Evolutionary conservation across 192 early-diverging fungal species (phyloP), one percentile per base, ranked within the genome.

Genomic region (Coemansia sp.): DNA sequence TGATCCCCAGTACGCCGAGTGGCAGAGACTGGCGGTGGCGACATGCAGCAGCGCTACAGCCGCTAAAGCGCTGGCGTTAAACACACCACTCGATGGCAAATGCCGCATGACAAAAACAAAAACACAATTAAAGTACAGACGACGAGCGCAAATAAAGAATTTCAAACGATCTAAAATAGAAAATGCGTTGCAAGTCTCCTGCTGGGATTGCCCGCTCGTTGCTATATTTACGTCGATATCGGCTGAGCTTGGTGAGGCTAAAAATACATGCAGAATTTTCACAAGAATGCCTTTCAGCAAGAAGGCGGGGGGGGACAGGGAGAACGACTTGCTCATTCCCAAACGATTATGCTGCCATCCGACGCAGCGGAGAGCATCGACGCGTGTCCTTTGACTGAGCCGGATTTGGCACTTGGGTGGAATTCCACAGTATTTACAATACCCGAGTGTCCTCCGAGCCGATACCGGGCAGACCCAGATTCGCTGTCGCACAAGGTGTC

Each of bases 401-500:
- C 61, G 19, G 46, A 27, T 15, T 29, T 54, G 1, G 69, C 60
- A 5, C 27, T 41, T 19, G 75, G 75, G 40, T 78, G 69, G 33
- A 72, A 63, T 41, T 41, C 59, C 32, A 71, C 70, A 14, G 57
- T 43, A 21, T 72, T 78, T 39, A 78, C 75, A 58, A 78, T 68
- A 1, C 75, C 70, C 8, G 54, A 21, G 32, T 78, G 75, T 1
- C 75, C 75, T 5, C 62, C 18, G 21, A 78, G 62, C 10, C 70
- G 57, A 8, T 5, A 11, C 8, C 4, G 52, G 40, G 35, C 24
- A 8, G 38, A 21, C 8, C 26, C 61, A 18, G 44, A 24, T 3
- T 62, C 61, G 52, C 37, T 53, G n/a, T 82, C 84, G 46, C 87
- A 89, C 11, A 91, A 73, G 18, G 93, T 68, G 74, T 94, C 88